Conservation (phyloP, 2,329 filamentous ascomycete genomes). For the Pestalotiopsis fici region DNA sequence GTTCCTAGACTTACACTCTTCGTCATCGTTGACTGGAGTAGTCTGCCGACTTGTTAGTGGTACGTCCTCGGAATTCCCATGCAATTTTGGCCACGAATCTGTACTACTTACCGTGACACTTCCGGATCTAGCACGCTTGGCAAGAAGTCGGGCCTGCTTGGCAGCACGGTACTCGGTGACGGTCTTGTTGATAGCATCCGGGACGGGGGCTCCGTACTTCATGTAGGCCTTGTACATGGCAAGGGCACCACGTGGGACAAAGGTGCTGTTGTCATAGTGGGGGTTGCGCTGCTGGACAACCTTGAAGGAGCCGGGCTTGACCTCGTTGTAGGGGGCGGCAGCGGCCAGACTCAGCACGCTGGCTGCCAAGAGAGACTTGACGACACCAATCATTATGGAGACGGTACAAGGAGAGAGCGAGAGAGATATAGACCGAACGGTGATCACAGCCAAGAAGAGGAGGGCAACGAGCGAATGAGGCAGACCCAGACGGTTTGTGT, state of each 20-base stretch:
- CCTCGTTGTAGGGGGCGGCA: slow-evolving; percentile 19
- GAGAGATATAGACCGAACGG: background rate
- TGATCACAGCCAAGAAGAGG: background rate
- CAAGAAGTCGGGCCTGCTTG: slow-evolving; percentile 14
- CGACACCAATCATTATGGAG: slow-evolving; percentile 20
- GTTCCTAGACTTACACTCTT: background rate
- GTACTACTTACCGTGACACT: slow-evolving; percentile 16
- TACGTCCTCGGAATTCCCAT: background rate
- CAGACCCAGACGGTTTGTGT: background rate
- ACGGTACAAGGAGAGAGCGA: background rate
- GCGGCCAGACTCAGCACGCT: slow-evolving; percentile 23
- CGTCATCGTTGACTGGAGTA: background rate
- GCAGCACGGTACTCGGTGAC: slow-evolving; percentile 19
- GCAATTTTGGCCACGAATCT: slow-evolving; percentile 14
- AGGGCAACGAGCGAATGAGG: background rate
- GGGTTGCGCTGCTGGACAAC: slow-evolving; percentile 26
- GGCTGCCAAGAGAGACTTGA: slow-evolving; percentile 19
- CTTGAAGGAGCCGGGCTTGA: slow-evolving; percentile 24
- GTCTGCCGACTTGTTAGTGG: background rate
- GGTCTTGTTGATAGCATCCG: slow-evolving; percentile 23
- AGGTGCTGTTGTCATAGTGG: slow-evolving; percentile 19
- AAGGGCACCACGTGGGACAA: slow-evolving; percentile 19
- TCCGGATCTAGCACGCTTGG: slow-evolving; percentile 11
- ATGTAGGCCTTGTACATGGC: slow-evolving; percentile 29
- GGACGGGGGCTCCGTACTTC: slow-evolving; percentile 26